A percentile compares a stretch with the other conserved stretches of the same genome.
phyloP scores from a whole-genome alignment of 2,329 filamentous ascomycete species.

The Aureobasidium uvarum region DNA sequence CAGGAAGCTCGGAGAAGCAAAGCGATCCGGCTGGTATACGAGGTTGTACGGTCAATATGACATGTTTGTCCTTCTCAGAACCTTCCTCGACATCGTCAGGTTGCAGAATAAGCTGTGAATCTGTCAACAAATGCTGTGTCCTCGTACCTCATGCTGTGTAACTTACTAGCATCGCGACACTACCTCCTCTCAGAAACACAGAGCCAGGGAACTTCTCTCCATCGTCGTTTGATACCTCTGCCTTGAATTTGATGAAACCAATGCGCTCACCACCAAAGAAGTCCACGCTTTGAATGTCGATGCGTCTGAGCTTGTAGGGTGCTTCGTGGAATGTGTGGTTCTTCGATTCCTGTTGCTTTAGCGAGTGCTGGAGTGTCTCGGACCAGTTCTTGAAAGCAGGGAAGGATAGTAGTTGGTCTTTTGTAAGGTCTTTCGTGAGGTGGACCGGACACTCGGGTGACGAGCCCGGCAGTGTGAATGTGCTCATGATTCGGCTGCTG shows the following conservation, averaged over 20 bases:
- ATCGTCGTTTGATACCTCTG: slow-evolving; percentile 52
- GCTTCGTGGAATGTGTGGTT: slow-evolving; percentile 52
- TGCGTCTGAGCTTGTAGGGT: slow-evolving; percentile 53
- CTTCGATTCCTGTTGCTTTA: slow-evolving; percentile 47
- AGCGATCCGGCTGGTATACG: slow-evolving; percentile 57
- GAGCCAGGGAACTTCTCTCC: slow-evolving; percentile 55
- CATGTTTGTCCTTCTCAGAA: slow-evolving; percentile 49
- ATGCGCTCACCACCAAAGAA: slow-evolving; percentile 51
- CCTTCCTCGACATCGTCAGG: slow-evolving; percentile 48
- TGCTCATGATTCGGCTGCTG: slow-evolving; percentile 40
- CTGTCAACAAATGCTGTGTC: not conserved
- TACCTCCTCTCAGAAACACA: slow-evolving; percentile 58
- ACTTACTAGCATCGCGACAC: slow-evolving; percentile 56
- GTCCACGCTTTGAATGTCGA: slow-evolving; percentile 56
- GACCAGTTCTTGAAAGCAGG: slow-evolving; percentile 58
- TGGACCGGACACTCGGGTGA: slow-evolving; percentile 43
- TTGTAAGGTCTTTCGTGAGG: slow-evolving; percentile 45
- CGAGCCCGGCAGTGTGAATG: slow-evolving; percentile 43
- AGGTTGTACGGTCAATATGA: slow-evolving; percentile 57
- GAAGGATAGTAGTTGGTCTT: slow-evolving; percentile 50
- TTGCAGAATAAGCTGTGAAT: slow-evolving; percentile 53
- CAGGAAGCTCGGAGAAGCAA: slow-evolving; percentile 57
- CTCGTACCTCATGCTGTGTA: not conserved
- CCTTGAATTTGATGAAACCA: slow-evolving; percentile 58
- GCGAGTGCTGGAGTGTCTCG: slow-evolving; percentile 49